phyloP scores from a whole-genome alignment of 805 yeast species.

The Lachancea kluyveri region DNA sequence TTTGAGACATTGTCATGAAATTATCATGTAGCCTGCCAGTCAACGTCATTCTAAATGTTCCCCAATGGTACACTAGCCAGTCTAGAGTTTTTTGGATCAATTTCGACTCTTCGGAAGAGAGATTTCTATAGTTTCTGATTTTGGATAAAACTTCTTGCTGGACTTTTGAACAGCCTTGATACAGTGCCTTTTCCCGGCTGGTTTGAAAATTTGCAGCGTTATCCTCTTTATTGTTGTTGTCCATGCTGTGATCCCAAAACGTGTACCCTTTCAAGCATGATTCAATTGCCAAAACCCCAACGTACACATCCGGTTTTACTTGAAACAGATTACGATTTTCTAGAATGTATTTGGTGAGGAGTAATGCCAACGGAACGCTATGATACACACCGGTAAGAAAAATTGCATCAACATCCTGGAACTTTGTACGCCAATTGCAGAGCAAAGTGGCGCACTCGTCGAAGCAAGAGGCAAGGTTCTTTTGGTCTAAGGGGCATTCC shows the following conservation, averaged over 20 bases:
- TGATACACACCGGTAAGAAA: constrained; percentile 48
- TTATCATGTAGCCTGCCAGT: constrained; percentile 46
- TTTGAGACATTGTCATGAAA: constrained; percentile 47
- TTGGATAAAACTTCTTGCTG: constrained; percentile 21
- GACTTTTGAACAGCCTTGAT: constrained; percentile 22
- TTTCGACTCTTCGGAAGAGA: constrained; percentile 34
- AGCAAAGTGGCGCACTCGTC: constrained; percentile 41
- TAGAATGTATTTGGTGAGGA: constrained; percentile 41
- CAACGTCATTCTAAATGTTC: constrained; percentile 40
- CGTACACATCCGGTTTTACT: constrained; percentile 13
- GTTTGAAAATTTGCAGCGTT: constrained; percentile 15
- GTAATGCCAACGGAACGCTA: constrained; percentile 45
- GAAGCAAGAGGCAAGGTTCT: constrained; percentile 28
- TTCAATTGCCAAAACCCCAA: constrained; percentile 31
- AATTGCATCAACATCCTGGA: constrained; percentile 43
- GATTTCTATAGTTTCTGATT: constrained; percentile 35
- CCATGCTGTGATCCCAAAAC: constrained; percentile 36
- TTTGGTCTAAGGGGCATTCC: constrained; percentile 30
- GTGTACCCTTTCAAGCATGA: constrained; percentile 36
- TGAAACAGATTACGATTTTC: constrained; percentile 19
- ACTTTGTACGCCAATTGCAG: constrained; percentile 42
- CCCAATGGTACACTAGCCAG: constrained; percentile 36
- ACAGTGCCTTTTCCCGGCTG: constrained; percentile 25
- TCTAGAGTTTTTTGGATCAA: constrained; percentile 36
- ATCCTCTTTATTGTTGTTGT: constrained; percentile 6